Conservation (phyloP, 495 filamentous ascomycete genomes). For the Penicillium mononematosum region DNA sequence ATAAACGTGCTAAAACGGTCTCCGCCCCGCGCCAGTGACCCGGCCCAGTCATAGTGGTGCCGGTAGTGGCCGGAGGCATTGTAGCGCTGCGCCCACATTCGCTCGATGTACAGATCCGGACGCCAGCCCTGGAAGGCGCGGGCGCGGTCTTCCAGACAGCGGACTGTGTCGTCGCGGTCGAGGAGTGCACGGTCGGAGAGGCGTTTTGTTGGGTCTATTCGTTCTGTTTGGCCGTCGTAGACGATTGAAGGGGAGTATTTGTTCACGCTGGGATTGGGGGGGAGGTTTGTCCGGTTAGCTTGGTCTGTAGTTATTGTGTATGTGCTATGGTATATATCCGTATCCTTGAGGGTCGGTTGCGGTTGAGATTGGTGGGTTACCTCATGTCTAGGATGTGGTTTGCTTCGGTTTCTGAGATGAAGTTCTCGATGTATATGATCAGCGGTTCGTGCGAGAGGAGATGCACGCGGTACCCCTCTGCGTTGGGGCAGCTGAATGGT, state of each 20-base stretch:
- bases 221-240: conserved; percentile 46
- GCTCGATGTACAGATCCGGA: conserved; percentile 57
- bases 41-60: conserved; percentile 60
- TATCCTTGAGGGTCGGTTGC: background rate
- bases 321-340: background rate
- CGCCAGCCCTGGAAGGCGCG: conserved; percentile 69
- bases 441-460: conserved; percentile 52
- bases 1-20: conserved; percentile 58
- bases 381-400: conserved; percentile 51
- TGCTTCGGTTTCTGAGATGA: conserved; percentile 49
- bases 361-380: conserved; percentile 27
- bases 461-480: conserved; percentile 36
- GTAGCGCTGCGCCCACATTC: conserved; percentile 61
- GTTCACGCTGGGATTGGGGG: conserved; percentile 31
- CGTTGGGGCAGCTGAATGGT: conserved; percentile 28
- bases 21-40: conserved; percentile 38
- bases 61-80: conserved; percentile 55
- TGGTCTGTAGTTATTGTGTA: background rate
- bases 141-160: conserved; percentile 68
- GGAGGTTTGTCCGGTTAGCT: background rate
- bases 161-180: conserved; percentile 57
- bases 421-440: conserved; percentile 57
- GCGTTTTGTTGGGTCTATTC: conserved; percentile 48
- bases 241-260: conserved; percentile 57
- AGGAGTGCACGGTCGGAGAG: conserved; percentile 59